These are phyloP conservation scores for Teunomyces pallodes DNA, from an alignment of 805 yeast genomes.

Conservation along the genomic window DNA sequence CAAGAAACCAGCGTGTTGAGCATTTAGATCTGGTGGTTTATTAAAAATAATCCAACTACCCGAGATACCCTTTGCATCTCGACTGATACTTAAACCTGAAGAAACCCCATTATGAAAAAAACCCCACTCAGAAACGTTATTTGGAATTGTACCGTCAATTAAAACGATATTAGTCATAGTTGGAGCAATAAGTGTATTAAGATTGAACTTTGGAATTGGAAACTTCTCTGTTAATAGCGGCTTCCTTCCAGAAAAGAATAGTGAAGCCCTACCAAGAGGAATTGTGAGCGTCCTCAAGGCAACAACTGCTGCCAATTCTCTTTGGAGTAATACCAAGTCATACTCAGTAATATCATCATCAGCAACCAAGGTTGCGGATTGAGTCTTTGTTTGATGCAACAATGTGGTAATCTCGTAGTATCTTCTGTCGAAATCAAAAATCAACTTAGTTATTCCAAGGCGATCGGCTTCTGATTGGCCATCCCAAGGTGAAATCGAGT, in stretches of 20 bases:
- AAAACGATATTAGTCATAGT: slow-evolving; percentile 59
- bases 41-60: slow-evolving; percentile 94
- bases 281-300: slow-evolving; percentile 72
- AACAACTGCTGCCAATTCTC: slow-evolving; percentile 56
- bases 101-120: slow-evolving; percentile 90
- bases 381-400: slow-evolving; percentile 67
- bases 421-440: slow-evolving; percentile 76
- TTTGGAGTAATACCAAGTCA: slow-evolving; percentile 52
- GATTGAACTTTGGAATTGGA: slow-evolving; percentile 72
- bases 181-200: slow-evolving; percentile 64
- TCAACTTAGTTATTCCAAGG: slow-evolving; percentile 61
- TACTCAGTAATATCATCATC: slow-evolving; percentile 50
- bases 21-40: slow-evolving; percentile 63
- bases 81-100: slow-evolving; percentile 75
- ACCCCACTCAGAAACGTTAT: slow-evolving; percentile 68
- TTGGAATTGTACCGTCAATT: slow-evolving; percentile 52
- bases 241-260: slow-evolving; percentile 61
- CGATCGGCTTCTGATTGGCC: slow-evolving; percentile 69
- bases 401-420: slow-evolving; percentile 73
- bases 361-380: slow-evolving; percentile 44
- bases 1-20: slow-evolving; percentile 94
- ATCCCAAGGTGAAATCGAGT: slow-evolving; percentile 60
- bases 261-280: slow-evolving; percentile 76
- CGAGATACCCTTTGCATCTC: slow-evolving; percentile 62
- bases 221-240: slow-evolving; percentile 86